Evolutionary conservation across 2,329 filamentous ascomycete species (phyloP).

Genomic region (Monosporascus sp.): DNA sequence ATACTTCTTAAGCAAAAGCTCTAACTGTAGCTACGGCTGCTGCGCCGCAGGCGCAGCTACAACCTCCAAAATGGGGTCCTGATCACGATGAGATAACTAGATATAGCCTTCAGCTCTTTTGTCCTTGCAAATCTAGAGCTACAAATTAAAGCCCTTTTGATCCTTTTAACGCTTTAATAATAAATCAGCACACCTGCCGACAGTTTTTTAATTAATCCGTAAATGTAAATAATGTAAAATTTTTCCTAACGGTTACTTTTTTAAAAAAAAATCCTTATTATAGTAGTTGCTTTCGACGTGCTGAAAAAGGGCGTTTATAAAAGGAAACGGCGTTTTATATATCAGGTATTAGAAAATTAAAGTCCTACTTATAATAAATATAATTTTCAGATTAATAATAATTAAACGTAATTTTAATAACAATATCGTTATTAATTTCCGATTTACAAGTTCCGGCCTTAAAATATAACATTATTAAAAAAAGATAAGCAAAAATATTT

Average conservation of each 20-base stretch:
- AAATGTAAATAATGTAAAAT: too few relatives aligned
- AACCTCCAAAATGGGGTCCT: too few relatives aligned
- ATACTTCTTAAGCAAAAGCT: too few relatives aligned
- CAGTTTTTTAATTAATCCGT: too few relatives aligned
- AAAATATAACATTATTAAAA: neutral
- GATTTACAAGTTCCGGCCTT: neutral
- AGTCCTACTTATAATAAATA: neutral
- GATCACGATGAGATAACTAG: too few relatives aligned
- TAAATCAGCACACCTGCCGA: too few relatives aligned
- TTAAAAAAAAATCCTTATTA: neutral
- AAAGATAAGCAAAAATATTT: neutral
- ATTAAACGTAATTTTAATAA: neutral
- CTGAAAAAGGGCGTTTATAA: neutral
- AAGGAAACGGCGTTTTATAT: neutral
- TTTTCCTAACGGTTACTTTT: neutral
- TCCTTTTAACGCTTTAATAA: too few relatives aligned
- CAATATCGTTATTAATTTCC: neutral
- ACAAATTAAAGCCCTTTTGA: too few relatives aligned
- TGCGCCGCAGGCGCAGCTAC: too few relatives aligned
- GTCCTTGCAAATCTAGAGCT: too few relatives aligned
- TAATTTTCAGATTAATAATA: neutral
- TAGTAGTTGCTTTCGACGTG: neutral
- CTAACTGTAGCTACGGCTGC: too few relatives aligned
- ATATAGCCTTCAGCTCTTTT: too few relatives aligned
- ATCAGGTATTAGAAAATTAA: neutral